Conservation (phyloP, 768 basidiomycete species). For the Tubosaeta brunneosetosa region DNA sequence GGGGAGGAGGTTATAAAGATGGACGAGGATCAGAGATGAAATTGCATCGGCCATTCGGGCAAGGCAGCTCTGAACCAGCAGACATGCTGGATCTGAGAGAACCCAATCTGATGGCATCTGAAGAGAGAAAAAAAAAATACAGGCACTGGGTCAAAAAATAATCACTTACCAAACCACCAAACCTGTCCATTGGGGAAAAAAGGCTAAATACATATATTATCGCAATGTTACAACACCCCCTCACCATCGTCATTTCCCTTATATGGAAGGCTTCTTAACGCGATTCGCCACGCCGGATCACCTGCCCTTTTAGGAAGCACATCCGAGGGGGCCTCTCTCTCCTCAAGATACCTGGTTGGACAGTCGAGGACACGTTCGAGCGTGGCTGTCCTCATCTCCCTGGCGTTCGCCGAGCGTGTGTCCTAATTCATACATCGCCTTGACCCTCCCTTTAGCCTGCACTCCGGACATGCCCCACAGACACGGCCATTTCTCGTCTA, state of each 20-base stretch:
- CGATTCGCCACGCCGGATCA: conserved; percentile 10
- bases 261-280: conserved; percentile 15
- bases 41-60: conserved; percentile 16
- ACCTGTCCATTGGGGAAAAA: not conserved
- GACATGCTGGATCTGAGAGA: conserved; percentile 15
- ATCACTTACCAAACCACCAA: not conserved
- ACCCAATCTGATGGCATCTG: conserved; percentile 18
- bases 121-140: not conserved
- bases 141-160: conserved; percentile 3
- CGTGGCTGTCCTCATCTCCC: not conserved
- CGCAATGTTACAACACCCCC: conserved; percentile 5
- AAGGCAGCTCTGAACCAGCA: not conserved
- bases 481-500: not conserved
- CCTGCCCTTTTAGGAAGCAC: conserved; percentile 3
- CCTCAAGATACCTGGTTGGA: not conserved
- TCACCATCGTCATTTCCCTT: conserved; percentile 11
- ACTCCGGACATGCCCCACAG: not conserved
- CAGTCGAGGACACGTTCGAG: not conserved
- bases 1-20: conserved; percentile 24
- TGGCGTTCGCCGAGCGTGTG: not conserved
- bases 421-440: not conserved
- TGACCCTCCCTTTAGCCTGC: not conserved
- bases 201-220: not conserved
- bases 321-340: conserved; percentile 1
- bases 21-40: conserved; percentile 25